Base-by-base conservation (phyloP, 139 green algal genomes). In the Spirogloea muscicola region DNA sequence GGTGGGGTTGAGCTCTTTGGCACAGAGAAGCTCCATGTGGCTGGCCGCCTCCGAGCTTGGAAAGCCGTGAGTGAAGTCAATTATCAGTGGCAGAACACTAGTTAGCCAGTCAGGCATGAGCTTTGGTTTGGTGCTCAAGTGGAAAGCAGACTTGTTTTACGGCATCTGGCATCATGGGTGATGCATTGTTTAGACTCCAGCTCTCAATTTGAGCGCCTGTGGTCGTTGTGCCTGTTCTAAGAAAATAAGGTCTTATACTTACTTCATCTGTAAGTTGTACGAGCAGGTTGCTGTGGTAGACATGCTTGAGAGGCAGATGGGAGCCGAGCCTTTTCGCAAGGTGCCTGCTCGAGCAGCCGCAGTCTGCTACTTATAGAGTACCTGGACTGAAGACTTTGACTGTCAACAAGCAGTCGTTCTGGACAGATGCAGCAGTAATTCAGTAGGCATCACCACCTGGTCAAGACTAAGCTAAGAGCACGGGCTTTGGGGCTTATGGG, bases 301-400 rank as follows among this genome's bases (percentile, higher is more conserved):
- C 44, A 87, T 89, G 85, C 68, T 88, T 49, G 89, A 90, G 49
- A 59, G 65, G 42, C 81, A 85, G 1, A 84, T 86, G 18, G 87
- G 85, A 0, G 81, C 89, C 33, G 87, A 91, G 13, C 60, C 76
- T 5, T 91, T 91, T 29, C 77, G 76, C 25, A 89, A 87, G 49
- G 63, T 90, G 0, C 18, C 36, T 21, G n/a, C n/a, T 52, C 18
- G 27, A 52, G 18, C n/a, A 63, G 18, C 27, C 18, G 18, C 27
- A 46, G 18, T 48, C 18, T 63, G 21, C n/a, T 44, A 21, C 57
- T 66, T 66, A n/a, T 48, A 18, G n/a, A 66, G 21, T 48, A 60
- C 57, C 21, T 55, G 46, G 46, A 21, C 21, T 21, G 46, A 55
- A 31, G 7, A 39, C 40, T 33, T 62, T 62, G 6, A 62, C 21